A percentile compares a stretch with the other conserved stretches of the same genome.
Evolutionary conservation across 306 rosid genomes (phyloP).

Genomic region (Cucurbita ficifolia): DNA sequence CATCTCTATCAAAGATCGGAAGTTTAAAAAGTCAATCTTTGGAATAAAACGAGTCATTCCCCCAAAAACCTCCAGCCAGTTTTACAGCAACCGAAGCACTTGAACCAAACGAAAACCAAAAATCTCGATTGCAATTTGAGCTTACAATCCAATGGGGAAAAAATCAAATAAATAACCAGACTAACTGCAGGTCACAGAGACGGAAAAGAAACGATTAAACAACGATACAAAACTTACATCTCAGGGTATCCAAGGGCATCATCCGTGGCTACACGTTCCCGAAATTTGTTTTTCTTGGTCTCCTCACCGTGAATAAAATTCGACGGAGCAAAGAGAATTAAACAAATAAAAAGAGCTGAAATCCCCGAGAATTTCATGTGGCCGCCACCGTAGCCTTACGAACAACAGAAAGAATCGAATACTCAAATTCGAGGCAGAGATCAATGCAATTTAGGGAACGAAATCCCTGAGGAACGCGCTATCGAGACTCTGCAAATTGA

Average conservation of each 20-base stretch:
- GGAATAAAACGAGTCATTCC: background rate
- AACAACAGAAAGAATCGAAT: background rate
- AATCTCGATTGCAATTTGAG: background rate
- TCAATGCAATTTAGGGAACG: background rate
- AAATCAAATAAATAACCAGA: background rate
- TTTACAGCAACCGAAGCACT: background rate
- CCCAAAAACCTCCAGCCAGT: background rate
- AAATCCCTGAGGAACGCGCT: background rate
- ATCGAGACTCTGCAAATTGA: background rate
- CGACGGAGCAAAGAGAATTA: slow-evolving; percentile 23
- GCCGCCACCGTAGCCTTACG: background rate
- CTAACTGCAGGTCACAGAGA: background rate
- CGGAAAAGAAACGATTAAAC: background rate
- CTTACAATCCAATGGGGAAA: background rate
- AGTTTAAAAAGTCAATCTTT: background rate
- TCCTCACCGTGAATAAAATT: slow-evolving; percentile 27
- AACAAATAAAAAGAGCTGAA: slow-evolving; percentile 24
- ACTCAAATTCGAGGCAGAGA: background rate
- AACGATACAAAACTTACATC: slow-evolving; percentile 30
- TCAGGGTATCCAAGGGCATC: slow-evolving; percentile 67
- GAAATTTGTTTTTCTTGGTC: slow-evolving; percentile 45
- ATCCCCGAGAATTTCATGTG: slow-evolving; percentile 42
- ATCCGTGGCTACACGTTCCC: slow-evolving; percentile 84
- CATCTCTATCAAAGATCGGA: slow-evolving; percentile 36
- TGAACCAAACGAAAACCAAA: background rate